phyloP scores from a whole-genome alignment of 179 eudicot species.

The Beta lomatogona region DNA sequence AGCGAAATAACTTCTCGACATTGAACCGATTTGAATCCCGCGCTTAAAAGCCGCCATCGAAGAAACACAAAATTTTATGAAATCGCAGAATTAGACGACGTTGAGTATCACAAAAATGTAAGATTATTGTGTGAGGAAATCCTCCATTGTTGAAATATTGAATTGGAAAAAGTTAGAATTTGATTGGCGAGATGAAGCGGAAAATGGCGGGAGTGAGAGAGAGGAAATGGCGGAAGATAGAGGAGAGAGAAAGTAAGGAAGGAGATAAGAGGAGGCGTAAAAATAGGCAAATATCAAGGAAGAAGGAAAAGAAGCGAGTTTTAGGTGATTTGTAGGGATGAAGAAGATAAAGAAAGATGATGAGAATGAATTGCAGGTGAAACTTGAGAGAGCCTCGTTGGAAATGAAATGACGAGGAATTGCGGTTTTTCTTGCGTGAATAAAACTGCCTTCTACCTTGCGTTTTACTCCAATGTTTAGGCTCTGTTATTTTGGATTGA shows the following conservation, averaged over 20 bases:
- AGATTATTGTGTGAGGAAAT: neutral
- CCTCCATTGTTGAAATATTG: neutral
- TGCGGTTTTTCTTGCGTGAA: too few relatives aligned
- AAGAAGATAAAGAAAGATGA: neutral
- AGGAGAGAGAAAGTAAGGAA: constrained; percentile 14
- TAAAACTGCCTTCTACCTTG: too few relatives aligned
- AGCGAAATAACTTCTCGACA: constrained; percentile 16
- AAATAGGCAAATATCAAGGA: neutral
- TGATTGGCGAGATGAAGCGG: neutral
- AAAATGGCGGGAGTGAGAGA: constrained; percentile 13
- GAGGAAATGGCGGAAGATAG: constrained; percentile 15
- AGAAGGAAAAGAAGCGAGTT: neutral
- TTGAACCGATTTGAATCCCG: constrained; percentile 35
- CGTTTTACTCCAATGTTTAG: too few relatives aligned
- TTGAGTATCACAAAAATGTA: neutral
- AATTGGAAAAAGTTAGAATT: neutral
- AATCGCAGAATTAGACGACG: neutral
- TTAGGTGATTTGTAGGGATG: neutral
- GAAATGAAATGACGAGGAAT: too few relatives aligned
- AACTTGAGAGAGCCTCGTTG: too few relatives aligned
- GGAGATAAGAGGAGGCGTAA: neutral
- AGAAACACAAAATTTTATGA: neutral
- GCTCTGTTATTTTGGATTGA: too few relatives aligned
- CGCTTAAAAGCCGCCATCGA: constrained; percentile 38
- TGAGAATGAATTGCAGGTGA: neutral